Conservation (phyloP, 78 protist species). For the Mastigamoeba balamuthi region DNA sequence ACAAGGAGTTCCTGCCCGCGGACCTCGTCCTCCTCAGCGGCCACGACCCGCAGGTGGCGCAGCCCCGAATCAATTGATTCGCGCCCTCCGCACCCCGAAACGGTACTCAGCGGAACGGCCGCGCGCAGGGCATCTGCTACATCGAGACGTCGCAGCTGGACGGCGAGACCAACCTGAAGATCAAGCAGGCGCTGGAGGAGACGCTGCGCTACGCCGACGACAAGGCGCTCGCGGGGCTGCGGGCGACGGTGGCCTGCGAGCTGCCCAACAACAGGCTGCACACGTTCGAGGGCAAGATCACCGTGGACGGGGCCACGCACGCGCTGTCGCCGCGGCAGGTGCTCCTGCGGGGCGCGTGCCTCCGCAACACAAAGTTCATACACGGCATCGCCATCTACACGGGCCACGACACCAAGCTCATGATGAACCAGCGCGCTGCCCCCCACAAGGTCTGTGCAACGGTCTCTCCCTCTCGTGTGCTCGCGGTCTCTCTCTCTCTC, state of each 20-base stretch:
- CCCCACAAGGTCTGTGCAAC: conserved; percentile 32
- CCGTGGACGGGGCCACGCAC: not conserved
- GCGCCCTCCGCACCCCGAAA: too few relatives aligned
- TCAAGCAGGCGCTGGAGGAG: too few relatives aligned
- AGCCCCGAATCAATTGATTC: too few relatives aligned
- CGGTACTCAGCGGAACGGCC: too few relatives aligned
- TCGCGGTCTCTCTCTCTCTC: too few relatives aligned
- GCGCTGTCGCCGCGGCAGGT: not conserved
- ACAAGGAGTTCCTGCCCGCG: conserved; percentile 31
- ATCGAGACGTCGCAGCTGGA: conserved; percentile 46
- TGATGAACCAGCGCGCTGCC: conserved; percentile 44
- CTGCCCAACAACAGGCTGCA: too few relatives aligned
- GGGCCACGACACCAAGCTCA: conserved; percentile 42
- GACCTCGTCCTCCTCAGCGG: conserved; percentile 30
- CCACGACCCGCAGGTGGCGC: not conserved
- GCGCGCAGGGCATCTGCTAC: conserved; percentile 22
- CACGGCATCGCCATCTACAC: conserved; percentile 27
- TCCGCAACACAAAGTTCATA: conserved; percentile 35
- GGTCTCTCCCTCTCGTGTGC: not conserved
- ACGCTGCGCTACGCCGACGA: too few relatives aligned
- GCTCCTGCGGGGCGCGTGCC: conserved; percentile 15
- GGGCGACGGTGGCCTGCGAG: too few relatives aligned
- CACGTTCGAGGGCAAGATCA: not conserved
- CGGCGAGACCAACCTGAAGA: conserved; percentile 1
- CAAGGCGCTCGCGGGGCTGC: too few relatives aligned